Evolutionary conservation across 2,329 filamentous ascomycete genomes (phyloP).

Genomic region (Penicillium paneum): DNA sequence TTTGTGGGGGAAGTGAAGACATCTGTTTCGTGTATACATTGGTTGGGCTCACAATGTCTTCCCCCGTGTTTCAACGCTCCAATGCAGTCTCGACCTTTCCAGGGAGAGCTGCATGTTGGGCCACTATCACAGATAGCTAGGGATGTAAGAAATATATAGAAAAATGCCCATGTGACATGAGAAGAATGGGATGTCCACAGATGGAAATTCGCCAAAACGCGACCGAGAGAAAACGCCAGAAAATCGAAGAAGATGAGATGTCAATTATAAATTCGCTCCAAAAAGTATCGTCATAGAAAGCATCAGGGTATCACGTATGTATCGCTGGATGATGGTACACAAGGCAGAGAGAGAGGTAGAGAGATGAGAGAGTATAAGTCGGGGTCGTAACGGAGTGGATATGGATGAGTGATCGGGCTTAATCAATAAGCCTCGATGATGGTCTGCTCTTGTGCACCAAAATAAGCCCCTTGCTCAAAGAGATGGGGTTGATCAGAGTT

Average conservation of each 20-base stretch:
- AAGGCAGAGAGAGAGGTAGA: slow-evolving; percentile 11
- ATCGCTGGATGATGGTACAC: slow-evolving; percentile 19
- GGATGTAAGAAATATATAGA: slow-evolving; percentile 10
- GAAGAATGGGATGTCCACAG: not conserved
- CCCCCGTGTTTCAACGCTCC: slow-evolving; percentile 6
- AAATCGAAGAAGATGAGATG: slow-evolving; percentile 8
- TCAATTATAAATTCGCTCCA: slow-evolving; percentile 6
- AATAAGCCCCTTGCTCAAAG: slow-evolving; percentile 50
- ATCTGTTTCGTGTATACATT: slow-evolving; percentile 8
- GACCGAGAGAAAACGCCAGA: slow-evolving; percentile 22
- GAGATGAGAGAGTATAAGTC: not conserved
- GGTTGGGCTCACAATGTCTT: slow-evolving; percentile 16
- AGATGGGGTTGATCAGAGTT: slow-evolving; percentile 40
- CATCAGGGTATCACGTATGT: slow-evolving; percentile 24
- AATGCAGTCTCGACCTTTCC: slow-evolving; percentile 20
- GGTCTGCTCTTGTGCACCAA: slow-evolving; percentile 44
- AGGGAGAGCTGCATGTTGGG: slow-evolving; percentile 19
- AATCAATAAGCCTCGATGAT: slow-evolving; percentile 50
- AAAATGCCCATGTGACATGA: not conserved
- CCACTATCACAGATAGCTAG: slow-evolving; percentile 6
- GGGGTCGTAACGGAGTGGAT: slow-evolving; percentile 2
- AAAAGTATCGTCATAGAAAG: slow-evolving; percentile 14
- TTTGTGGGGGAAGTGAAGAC: not conserved
- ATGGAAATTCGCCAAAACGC: not conserved
- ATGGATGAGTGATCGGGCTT: not conserved